Conservation (phyloP, 2,329 filamentous ascomycete genomes). For the Raffaelea ambrosiae region DNA sequence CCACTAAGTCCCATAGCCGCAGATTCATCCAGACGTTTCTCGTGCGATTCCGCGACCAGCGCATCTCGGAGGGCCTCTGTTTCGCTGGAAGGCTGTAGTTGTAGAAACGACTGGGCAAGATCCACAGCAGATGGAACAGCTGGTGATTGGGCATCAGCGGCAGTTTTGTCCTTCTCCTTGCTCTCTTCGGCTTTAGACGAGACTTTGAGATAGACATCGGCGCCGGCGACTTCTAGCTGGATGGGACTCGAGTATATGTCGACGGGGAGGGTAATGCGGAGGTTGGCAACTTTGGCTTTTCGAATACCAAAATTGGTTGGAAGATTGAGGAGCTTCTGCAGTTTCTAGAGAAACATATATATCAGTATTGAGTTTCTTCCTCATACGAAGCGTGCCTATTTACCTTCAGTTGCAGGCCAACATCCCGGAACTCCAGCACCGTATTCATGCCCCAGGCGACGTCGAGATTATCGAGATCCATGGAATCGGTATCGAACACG, state of each 20-base stretch:
- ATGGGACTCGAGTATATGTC: constrained; percentile 84
- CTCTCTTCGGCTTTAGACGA: constrained; percentile 28
- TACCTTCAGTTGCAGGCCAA: constrained; percentile 73
- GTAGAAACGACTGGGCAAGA: constrained; percentile 70
- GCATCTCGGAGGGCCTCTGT: constrained; percentile 61
- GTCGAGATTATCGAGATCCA: constrained; percentile 81
- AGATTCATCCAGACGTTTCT: constrained; percentile 46
- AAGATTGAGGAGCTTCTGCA: constrained; percentile 65
- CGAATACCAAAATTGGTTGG: constrained; percentile 63
- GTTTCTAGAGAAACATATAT: constrained; percentile 54
- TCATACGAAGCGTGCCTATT: not conserved
- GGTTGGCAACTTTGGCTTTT: constrained; percentile 64
- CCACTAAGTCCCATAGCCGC: constrained; percentile 27
- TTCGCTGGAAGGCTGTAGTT: constrained; percentile 58
- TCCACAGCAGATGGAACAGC: constrained; percentile 61
- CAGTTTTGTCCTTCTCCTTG: constrained; percentile 20
- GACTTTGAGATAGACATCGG: constrained; percentile 61
- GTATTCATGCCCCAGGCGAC: constrained; percentile 75
- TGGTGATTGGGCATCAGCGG: constrained; percentile 18
- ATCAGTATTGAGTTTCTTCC: not conserved
- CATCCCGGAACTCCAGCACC: constrained; percentile 77
- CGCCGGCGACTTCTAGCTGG: constrained; percentile 69
- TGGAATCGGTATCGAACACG: constrained; percentile 75
- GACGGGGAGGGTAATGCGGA: constrained; percentile 77
- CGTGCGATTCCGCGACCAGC: constrained; percentile 52